A percentile compares a stretch with the other conserved stretches of the same genome.
phyloP scores from a whole-genome alignment of 352 stramenopile genomes.

The Globisporangium emineosum region DNA sequence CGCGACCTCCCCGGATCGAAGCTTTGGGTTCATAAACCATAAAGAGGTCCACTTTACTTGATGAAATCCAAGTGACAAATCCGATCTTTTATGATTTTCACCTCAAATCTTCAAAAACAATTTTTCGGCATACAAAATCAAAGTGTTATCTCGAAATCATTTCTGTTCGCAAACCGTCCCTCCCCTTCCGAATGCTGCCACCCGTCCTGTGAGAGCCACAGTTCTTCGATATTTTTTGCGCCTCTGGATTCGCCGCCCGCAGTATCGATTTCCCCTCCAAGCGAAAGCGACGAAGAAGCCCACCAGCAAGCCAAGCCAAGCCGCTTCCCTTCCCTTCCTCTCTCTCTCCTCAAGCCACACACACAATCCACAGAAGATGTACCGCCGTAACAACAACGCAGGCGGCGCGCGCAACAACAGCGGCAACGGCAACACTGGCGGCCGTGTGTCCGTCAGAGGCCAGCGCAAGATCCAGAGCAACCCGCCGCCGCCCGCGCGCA shows the following conservation, averaged over 20 bases:
- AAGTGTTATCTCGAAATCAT: neutral
- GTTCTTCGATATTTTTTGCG: neutral
- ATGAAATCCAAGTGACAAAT: neutral
- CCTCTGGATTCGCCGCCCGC: neutral
- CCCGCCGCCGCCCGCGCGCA: conserved; percentile 18
- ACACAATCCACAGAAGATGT: conserved; percentile 9
- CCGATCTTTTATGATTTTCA: neutral
- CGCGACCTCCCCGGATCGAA: conserved; percentile 10
- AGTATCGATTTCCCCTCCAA: conserved; percentile 7
- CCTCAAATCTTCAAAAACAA: neutral
- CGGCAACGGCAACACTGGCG: conserved; percentile 24
- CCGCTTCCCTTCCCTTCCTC: neutral
- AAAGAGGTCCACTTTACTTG: neutral
- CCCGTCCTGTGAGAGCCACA: neutral
- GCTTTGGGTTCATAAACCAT: neutral
- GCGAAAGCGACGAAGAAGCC: neutral
- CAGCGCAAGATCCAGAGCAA: conserved; percentile 66
- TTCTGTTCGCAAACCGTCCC: neutral
- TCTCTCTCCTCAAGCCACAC: neutral
- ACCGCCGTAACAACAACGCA: conserved; percentile 13
- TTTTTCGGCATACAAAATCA: neutral
- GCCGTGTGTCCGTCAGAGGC: conserved; percentile 47
- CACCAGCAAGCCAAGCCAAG: neutral
- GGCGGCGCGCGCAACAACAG: neutral
- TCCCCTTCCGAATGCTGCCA: neutral